Percentiles rank a stretch among this genome's conserved stretches.
phyloP scores from a whole-genome alignment of 768 basidiomycete species.

The Boletales sp. region DNA sequence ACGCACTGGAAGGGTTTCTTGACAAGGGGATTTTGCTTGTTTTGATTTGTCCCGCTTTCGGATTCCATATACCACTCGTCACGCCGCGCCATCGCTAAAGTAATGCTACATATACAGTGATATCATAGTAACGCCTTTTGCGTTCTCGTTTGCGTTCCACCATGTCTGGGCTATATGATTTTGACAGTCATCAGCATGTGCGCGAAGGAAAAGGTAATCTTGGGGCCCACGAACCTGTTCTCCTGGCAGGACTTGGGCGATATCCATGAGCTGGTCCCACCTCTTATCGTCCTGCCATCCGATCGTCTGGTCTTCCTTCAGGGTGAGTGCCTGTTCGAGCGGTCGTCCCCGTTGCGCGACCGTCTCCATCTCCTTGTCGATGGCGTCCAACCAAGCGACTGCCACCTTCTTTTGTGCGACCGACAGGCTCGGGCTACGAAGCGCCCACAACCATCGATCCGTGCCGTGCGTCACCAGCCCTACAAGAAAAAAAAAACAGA shows the following conservation, averaged over 20 bases:
- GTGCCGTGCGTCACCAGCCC: constrained; percentile 71
- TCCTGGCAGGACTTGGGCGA: constrained; percentile 30
- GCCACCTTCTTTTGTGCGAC: constrained; percentile 46
- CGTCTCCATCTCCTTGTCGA: constrained; percentile 42
- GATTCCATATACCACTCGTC: too few relatives aligned
- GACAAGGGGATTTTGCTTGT: neutral
- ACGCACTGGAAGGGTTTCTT: neutral
- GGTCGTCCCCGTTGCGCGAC: constrained; percentile 35
- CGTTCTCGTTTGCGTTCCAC: neutral
- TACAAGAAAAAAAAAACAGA: constrained; percentile 20
- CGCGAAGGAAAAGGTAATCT: neutral
- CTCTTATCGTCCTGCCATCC: constrained; percentile 51
- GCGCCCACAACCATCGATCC: constrained; percentile 61
- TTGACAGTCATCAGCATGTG: neutral
- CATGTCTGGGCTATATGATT: neutral
- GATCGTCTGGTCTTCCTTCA: constrained; percentile 50
- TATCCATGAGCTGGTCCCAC: constrained; percentile 50
- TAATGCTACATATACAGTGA: too few relatives aligned
- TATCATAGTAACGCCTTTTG: constrained; percentile 1
- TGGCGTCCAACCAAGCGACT: constrained; percentile 50
- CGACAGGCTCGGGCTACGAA: constrained; percentile 49
- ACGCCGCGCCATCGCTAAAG: too few relatives aligned
- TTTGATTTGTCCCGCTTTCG: neutral
- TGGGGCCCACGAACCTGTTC: constrained; percentile 13
- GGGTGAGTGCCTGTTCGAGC: constrained; percentile 42